phyloP scores from a whole-genome alignment of 2,329 filamentous ascomycete genomes.

The Arthroderma sp. region DNA sequence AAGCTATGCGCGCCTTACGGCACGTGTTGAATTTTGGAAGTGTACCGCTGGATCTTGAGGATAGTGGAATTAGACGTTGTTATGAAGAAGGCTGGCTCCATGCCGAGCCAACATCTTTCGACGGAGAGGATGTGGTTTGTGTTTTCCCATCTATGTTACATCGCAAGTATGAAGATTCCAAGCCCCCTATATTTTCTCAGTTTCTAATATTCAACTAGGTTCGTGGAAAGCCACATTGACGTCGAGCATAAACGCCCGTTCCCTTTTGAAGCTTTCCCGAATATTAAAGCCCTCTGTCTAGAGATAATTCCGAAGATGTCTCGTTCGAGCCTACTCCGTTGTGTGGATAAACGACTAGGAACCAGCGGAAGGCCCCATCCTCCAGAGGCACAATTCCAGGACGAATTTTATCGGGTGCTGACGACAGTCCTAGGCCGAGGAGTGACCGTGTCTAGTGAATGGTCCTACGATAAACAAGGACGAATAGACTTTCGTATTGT shows the following conservation, averaged over 20 bases:
- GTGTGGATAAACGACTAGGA: neutral
- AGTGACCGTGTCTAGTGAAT: slow-evolving; percentile 8
- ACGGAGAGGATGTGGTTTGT: too few relatives aligned
- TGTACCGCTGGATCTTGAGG: too few relatives aligned
- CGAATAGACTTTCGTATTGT: slow-evolving; percentile 11
- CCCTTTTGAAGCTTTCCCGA: neutral
- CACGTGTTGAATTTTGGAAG: too few relatives aligned
- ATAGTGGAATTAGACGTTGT: too few relatives aligned
- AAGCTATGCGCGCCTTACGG: too few relatives aligned
- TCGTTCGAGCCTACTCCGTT: neutral
- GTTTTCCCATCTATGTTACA: too few relatives aligned
- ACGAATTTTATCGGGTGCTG: neutral
- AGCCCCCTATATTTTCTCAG: too few relatives aligned
- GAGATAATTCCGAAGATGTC: neutral
- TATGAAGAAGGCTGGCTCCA: too few relatives aligned
- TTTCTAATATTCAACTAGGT: neutral
- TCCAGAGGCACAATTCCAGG: neutral
- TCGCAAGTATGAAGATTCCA: too few relatives aligned
- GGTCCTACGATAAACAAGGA: slow-evolving; percentile 1
- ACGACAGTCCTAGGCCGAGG: neutral
- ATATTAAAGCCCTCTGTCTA: neutral
- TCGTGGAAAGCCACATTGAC: neutral
- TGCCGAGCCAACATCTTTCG: too few relatives aligned
- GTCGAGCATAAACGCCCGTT: neutral
- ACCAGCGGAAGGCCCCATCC: neutral